Conservation (phyloP, 176 grass and related monocot genomes). For the Paspalum vaginatum region DNA sequence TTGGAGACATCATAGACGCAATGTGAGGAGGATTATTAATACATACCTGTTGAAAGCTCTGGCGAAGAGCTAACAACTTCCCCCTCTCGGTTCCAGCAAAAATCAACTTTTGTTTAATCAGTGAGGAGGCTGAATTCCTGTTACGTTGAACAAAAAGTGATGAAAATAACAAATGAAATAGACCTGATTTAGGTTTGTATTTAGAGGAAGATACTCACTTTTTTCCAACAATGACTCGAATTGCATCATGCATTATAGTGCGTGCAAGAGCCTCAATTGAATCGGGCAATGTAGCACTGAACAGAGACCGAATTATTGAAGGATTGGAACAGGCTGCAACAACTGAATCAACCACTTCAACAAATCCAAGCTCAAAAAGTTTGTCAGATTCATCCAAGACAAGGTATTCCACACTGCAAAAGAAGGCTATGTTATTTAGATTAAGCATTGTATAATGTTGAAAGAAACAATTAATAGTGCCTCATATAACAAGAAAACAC, state of each 20-base stretch:
- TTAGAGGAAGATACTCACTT: constrained; percentile 57
- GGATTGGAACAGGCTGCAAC: constrained; percentile 88
- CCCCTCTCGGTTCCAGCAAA: constrained; percentile 93
- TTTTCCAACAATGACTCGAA: constrained; percentile 86
- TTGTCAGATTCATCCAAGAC: constrained; percentile 98
- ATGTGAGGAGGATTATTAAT: not conserved
- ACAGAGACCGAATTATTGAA: constrained; percentile 78
- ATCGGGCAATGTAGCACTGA: constrained; percentile 91
- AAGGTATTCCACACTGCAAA: constrained; percentile 89
- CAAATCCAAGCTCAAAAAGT: constrained; percentile 94
- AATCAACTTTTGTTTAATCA: constrained; percentile 92
- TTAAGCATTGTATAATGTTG: not conserved
- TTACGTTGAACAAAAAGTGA: constrained; percentile 25
- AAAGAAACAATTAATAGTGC: constrained; percentile 31
- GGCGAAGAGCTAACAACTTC: constrained; percentile 85
- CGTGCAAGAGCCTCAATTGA: constrained; percentile 88
- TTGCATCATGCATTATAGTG: constrained; percentile 93
- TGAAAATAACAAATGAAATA: not conserved
- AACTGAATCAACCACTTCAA: constrained; percentile 85
- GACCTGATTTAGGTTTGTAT: constrained; percentile 14
- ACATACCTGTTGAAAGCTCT: constrained; percentile 82
- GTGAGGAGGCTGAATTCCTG: constrained; percentile 86
- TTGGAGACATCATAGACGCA: not conserved
- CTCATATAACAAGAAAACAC: constrained; percentile 15
- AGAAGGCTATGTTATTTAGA: constrained; percentile 24